Evolutionary conservation across 2,329 filamentous ascomycete genomes (phyloP).

Genomic region (Paraconiothyrium brasiliense): DNA sequence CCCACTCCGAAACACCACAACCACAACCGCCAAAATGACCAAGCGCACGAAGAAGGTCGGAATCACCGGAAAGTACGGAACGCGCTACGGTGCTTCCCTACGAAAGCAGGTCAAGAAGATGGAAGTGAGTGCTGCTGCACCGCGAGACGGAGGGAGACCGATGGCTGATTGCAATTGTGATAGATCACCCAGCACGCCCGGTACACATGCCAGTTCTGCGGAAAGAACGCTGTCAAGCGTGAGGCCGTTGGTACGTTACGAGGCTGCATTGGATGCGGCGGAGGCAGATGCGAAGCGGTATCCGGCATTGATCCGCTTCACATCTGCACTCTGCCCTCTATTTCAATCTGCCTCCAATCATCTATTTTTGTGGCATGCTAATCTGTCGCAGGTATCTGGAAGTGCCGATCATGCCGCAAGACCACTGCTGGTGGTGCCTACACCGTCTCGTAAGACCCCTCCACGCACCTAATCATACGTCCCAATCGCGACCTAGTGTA

Average conservation of each 20-base stretch:
- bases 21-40: conserved; percentile 64
- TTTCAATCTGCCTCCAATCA: not conserved
- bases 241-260: conserved; percentile 67
- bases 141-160: conserved; percentile 12
- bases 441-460: conserved; percentile 82
- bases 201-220: conserved; percentile 91
- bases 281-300: not conserved
- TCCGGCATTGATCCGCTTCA: not conserved
- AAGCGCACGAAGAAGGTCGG: conserved; percentile 73
- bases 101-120: conserved; percentile 99
- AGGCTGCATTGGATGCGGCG: not conserved
- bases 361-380: not conserved
- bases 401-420: conserved; percentile 96
- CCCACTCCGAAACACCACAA: conserved; percentile 27
- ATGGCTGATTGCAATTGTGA: conserved; percentile 29
- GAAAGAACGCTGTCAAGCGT: conserved; percentile 92
- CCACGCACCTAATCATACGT: not conserved
- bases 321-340: not conserved
- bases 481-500: not conserved
- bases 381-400: conserved; percentile 79
- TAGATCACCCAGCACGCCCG: conserved; percentile 94
- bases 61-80: conserved; percentile 97
- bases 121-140: conserved; percentile 62
- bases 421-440: conserved; percentile 93
- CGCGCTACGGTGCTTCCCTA: conserved; percentile 97